Evolutionary conservation across 371 early-diverging fungal genomes (phyloP).

Genomic region (Rhizomucor pusillus): DNA sequence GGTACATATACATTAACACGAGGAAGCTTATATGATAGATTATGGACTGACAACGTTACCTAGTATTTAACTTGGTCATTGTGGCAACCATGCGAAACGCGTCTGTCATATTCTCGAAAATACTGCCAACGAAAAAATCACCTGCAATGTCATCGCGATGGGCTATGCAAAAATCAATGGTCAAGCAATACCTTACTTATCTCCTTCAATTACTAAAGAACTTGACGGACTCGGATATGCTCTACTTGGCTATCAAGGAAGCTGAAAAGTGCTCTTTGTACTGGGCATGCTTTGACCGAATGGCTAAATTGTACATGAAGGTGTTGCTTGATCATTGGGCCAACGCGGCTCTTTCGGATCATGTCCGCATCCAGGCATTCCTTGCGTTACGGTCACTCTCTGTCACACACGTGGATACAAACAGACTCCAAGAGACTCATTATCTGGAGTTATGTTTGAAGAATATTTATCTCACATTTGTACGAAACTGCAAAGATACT

Average conservation of each 20-base stretch:
- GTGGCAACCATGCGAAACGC: constrained; percentile 56
- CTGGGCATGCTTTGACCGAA: constrained; percentile 78
- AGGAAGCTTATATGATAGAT: no score
- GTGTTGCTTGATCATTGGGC: constrained; percentile 63
- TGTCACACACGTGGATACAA: constrained; percentile 19
- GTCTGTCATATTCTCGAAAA: constrained; percentile 56
- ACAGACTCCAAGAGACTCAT: constrained; percentile 12
- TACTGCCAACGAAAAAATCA: constrained; percentile 43
- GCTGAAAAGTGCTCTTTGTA: constrained; percentile 73
- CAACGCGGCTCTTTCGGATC: constrained; percentile 54
- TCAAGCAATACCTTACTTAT: constrained; percentile 77
- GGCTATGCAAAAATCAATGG: constrained; percentile 66
- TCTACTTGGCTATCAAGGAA: constrained; percentile 77
- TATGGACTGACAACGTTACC: not conserved
- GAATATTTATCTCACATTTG: constrained; percentile 80
- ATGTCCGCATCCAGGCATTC: constrained; percentile 79
- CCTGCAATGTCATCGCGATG: constrained; percentile 63
- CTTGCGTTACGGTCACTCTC: constrained; percentile 77
- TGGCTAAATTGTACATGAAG: constrained; percentile 77
- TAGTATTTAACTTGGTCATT: constrained; percentile 80
- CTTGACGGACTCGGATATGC: constrained; percentile 80
- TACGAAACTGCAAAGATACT: constrained; percentile 72
- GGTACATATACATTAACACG: constrained; percentile 21
- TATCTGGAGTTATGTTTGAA: constrained; percentile 58
- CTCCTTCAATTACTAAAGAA: constrained; percentile 69